Conservation (phyloP, 805 yeast genomes). For the Lipomyces japonicus region DNA sequence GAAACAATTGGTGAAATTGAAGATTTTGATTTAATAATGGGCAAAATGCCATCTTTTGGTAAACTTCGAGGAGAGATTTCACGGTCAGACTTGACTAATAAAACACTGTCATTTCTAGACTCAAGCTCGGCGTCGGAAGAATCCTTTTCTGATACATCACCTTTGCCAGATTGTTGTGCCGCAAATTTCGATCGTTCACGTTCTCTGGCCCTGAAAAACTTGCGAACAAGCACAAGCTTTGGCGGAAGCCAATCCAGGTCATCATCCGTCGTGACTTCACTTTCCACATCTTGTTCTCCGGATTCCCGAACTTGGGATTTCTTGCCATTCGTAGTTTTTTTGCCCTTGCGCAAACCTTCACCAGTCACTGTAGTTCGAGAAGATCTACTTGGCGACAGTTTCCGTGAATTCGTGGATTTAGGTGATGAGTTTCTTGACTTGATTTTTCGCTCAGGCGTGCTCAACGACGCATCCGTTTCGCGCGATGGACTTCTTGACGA, state of each 20-base stretch:
- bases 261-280: conserved; percentile 25
- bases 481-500: not conserved
- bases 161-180: not conserved
- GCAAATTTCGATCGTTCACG: conserved; percentile 6
- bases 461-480: not conserved
- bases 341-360: not conserved
- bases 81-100: not conserved
- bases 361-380: not conserved
- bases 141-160: not conserved
- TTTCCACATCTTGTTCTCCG: conserved; percentile 13
- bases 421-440: too few relatives aligned
- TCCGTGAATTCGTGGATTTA: too few relatives aligned
- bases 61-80: not conserved
- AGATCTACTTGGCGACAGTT: too few relatives aligned
- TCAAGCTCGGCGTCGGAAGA: not conserved
- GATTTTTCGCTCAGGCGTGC: not conserved
- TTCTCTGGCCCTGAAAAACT: conserved; percentile 17
- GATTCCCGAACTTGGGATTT: not conserved
- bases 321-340: not conserved
- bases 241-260: conserved; percentile 26
- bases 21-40: not conserved
- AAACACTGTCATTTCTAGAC: not conserved
- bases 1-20: conserved; percentile 2
- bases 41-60: not conserved
- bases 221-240: conserved; percentile 21